Evolutionary conservation across 169 alveolate species (phyloP).

Genomic region (Cryptosporidium ubiquitum): DNA sequence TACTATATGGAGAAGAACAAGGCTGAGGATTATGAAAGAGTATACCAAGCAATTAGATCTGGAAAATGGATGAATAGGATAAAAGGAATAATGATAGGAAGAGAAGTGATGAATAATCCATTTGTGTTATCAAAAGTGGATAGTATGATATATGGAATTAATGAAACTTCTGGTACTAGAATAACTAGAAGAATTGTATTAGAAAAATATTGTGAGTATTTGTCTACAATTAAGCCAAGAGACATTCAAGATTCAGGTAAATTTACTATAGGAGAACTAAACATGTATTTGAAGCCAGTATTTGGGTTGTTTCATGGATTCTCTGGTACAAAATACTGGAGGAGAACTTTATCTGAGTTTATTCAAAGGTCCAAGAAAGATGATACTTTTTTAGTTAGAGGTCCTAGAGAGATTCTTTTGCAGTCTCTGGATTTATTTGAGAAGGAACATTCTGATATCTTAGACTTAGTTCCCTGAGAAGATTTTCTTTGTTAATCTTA

Average conservation of each 20-base stretch:
- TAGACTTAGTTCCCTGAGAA: not conserved
- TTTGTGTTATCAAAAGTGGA: slow-evolving; percentile 82
- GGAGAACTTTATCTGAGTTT: slow-evolving; percentile 17
- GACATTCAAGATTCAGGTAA: slow-evolving; percentile 74
- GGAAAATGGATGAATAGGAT: slow-evolving; percentile 1
- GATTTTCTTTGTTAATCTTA: too few species aligned
- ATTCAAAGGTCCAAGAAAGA: not conserved
- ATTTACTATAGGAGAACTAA: slow-evolving; percentile 56
- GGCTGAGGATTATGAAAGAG: not conserved
- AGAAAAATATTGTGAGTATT: slow-evolving; percentile 76
- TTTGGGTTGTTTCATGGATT: slow-evolving; percentile 85
- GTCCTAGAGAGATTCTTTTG: slow-evolving; percentile 9
- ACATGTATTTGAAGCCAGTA: slow-evolving; percentile 80
- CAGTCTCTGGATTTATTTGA: not conserved
- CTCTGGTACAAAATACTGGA: slow-evolving; percentile 77
- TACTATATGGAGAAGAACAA: too few species aligned
- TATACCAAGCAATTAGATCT: not conserved
- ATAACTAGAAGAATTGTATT: slow-evolving; percentile 80
- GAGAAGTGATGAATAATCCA: slow-evolving; percentile 86
- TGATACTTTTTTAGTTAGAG: not conserved
- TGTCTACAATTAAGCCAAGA: slow-evolving; percentile 37
- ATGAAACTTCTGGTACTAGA: slow-evolving; percentile 1
- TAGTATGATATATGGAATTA: slow-evolving; percentile 79
- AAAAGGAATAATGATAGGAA: slow-evolving; percentile 87
- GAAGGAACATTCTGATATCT: slow-evolving; percentile 3